Base-by-base conservation (phyloP, 306 rosid genomes). In the Senna siamea region DNA sequence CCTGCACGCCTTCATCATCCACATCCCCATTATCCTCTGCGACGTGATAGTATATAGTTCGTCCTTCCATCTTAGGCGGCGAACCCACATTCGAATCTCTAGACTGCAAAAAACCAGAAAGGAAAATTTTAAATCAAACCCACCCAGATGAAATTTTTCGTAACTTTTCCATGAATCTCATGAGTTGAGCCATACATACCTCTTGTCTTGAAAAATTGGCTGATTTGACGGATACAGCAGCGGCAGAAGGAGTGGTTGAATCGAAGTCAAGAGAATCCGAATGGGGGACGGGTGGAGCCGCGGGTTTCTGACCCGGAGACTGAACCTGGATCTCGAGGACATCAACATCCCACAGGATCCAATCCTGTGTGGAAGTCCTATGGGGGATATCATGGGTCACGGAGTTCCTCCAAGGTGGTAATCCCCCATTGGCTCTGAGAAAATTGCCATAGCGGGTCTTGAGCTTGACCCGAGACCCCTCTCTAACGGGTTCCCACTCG, bases 351-450 rank as follows among this genome's bases (percentile, higher is more conserved):
- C 98, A 95, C 48, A 90, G 59, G 41, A 95, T 46, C 99, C 99
- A 95, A 54, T 95, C 98, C 77, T 92, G 99, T 0, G 97, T 95
- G 0, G 79, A 69, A 8, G 99, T 87, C 55, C 98, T 78, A 3
- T 86, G 91, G 0, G 99, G 99, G 35, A 88, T 67, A 52, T 95
- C 99, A 57, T 90, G 97, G 14, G 99, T 95, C 3, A 95, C 87
- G 3, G 97, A 87, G 82, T 95, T 92, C 14, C 96, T 65, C 99
- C 99, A 95, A 1, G 98, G 98, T 0, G 99, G 99, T 19, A 95
- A 9, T 0, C 98, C 97, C 0, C 96, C 96, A 44, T 95, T 95
- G 2, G 91, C 99, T 15, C 99, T 75, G 38, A 95, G 70, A 69
- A 90, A 95, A 52, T 95, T 74, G 0, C 97, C 99, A 28, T 92